Evolutionary conservation across 805 yeast species (phyloP), one percentile per base, ranked within the genome.

Genomic region (Candida manassasensis): DNA sequence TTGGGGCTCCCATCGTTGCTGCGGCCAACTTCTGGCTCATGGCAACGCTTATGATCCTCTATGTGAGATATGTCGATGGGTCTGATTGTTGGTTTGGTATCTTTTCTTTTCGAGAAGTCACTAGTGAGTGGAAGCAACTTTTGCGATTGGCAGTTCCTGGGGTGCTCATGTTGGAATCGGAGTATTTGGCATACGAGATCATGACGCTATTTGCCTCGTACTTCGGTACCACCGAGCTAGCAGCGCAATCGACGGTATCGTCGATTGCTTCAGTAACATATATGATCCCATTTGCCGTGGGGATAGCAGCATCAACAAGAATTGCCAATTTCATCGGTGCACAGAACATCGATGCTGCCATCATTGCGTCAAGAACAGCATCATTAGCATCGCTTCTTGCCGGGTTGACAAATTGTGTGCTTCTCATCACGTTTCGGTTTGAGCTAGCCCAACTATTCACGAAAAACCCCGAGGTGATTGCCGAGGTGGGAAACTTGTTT

Each of bases 21-120:
- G 63, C 59, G 3, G 48, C 65, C 35, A 67, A 67, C 39, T 67
- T 64, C 44, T 67, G 69, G 65, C 34, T 63, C 30, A 66, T 66
- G 70, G 53, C 52, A 11, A 12, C 60, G 4, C 45, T 67, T 24
- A 45, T 67, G 26, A 52, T 65, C 3, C 34, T 63, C 21, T 67
- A 67, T 44, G 67, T 59, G 24, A 34, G 65, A 0, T 71, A 63
- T 40, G 55, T 81, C 25, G 85, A 82, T 46, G 90, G 89, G 1
- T 57, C 55, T 19, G 71, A 74, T 46, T 84, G 90, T 48, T 83
- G 90, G 90, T 72, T 63, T 41, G 90, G 90, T 0, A 19, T 66
- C 4, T 54, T 53, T 14, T 64, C 75, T 19, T 44, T 71, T 0
- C 22, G 45, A 2, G 60, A 63, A 35, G 37, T 66, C 17, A 57